Percentiles rank a stretch among this genome's conserved stretches.
Conservation (phyloP, 345 rosid species). For the Citrus maxima region DNA sequence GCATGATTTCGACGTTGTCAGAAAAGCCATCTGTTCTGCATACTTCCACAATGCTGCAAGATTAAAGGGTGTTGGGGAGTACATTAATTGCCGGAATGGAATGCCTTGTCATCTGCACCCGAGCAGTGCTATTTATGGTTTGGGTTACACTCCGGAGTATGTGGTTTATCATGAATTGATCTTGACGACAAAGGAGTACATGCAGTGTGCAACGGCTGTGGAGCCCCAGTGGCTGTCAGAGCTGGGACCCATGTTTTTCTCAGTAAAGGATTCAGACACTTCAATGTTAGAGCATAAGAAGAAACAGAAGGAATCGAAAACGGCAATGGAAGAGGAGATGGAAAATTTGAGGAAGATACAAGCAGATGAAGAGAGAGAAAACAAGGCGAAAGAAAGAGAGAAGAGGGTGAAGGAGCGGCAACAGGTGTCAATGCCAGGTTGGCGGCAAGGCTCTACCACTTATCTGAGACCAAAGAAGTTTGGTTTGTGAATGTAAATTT, state of each 20-base stretch:
- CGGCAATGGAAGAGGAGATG: constrained; percentile 97
- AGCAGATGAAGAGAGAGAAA: constrained; percentile 51
- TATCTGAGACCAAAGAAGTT: constrained; percentile 78
- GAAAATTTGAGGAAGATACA: constrained; percentile 77
- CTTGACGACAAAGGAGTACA: constrained; percentile 87
- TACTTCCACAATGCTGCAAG: constrained; percentile 94
- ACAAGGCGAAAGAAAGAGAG: constrained; percentile 52
- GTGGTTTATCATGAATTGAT: constrained; percentile 92
- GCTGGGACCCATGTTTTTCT: constrained; percentile 96
- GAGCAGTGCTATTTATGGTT: constrained; percentile 85
- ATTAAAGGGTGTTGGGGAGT: constrained; percentile 93
- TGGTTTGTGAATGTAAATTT: constrained; percentile 43
- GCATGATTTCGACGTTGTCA: constrained; percentile 65
- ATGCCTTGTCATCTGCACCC: constrained; percentile 97
- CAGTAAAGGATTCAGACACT: constrained; percentile 86
- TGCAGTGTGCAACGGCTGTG: constrained; percentile 95
- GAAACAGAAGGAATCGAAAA: constrained; percentile 82
- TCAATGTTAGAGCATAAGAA: constrained; percentile 90
- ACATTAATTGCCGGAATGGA: constrained; percentile 78
- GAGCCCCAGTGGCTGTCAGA: constrained; percentile 96
- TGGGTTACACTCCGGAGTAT: constrained; percentile 82
- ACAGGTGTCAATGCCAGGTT: constrained; percentile 68
- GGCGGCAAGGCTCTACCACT: constrained; percentile 54
- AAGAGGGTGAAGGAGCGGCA: constrained; percentile 76
- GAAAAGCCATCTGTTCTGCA: constrained; percentile 91